Base-by-base conservation (phyloP, 2,329 filamentous ascomycete genomes). In the Verticillium nonalfalfae region DNA sequence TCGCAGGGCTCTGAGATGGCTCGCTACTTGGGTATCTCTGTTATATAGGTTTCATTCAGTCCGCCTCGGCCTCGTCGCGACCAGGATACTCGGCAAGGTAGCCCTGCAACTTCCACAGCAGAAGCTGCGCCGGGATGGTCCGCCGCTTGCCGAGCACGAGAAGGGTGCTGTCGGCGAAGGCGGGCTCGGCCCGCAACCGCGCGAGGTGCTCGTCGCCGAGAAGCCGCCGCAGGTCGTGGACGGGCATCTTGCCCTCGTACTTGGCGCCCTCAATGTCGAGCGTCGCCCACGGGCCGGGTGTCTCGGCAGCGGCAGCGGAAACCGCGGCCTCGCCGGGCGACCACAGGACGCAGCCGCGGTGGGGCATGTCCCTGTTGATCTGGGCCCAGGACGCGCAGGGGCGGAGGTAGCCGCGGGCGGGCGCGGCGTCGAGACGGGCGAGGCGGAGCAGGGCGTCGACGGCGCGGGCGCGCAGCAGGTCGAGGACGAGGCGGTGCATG, bases 101-200 rank as follows among this genome's bases (percentile, higher is more conserved):
- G 1, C 83, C 84, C 63, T 87, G 81, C 9, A 88, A 69, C 63
- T 79, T 82, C 85, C 85, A 88, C 7, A 88, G 73, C 59, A 78
- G 74, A 60, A 79, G 61, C 69, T 85, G 81, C 56, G 85, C 57
- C 14, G 75, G 70, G 26, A 76, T 68, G 72, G 74, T 63, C 72
- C 74, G 69, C 40, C 70, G 68, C 57, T 68, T 72, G 14, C 60
- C 54, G 60, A 85, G 66, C 62, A 85, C 72, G 59, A 79, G 75
- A 21, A 81, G 62, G 26, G 60, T 50, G 2, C 74, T 74, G 2
- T 63, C 60, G 10, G 38, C 57, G 38, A 66, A 66, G 9, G 65
- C 9, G 7, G 62, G 45, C 2, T 57, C 50, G 39, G 61, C 50
- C 10, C 15, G 34, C 18, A 88, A 62, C 36, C 74, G 71, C 15